Evolutionary conservation across 2,329 filamentous ascomycete genomes (phyloP), one percentile per base, ranked within the genome.

Genomic region (Neonectria coccinea): DNA sequence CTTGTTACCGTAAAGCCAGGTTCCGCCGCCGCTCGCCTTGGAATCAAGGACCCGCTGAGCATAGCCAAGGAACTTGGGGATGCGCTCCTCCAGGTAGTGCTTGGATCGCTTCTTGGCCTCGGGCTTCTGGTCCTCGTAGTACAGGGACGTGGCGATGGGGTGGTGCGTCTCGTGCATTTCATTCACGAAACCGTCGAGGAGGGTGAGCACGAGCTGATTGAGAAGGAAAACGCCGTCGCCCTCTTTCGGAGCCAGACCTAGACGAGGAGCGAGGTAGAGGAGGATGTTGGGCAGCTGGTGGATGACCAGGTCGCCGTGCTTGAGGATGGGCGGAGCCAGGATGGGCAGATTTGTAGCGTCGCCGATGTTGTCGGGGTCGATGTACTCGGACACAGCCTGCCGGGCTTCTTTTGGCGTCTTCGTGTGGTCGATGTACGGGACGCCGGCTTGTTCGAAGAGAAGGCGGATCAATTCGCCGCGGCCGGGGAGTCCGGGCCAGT

Each of bases 81-180:
- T 81, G 1, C 92, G 82, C 47, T 81, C 84, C 58, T 84, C 79
- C 9, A 89, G 80, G 62, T 89, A 93, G 59, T 89, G 83, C 45
- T 80, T 80, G 9, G 86, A 83, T 66, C 83, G 86, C 63, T 82
- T 83, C 73, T 88, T 79, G 16, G 88, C 83, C 75, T 92, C 92
- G 0, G 83, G 80, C 76, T 90, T 92, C 78, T 95, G 92, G 27
- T 94, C 90, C 73, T 93, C 91, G 72, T 94, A 95, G 76, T 89
- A 91, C 5, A 85, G 75, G 1, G 77, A 74, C 0, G 80, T 74
- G 2, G 86, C 83, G 56, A 93, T 80, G 1, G 92, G 92, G 73
- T 95, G 92, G 75, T 95, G 92, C 27, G 87, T 89, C 71, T 94
- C 91, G 75, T 94, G 92, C 1, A 88, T 77, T 79, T 94, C 92